Conservation (phyloP, 1,284 basidiomycete genomes). For the Cutaneotrichosporon sp. region DNA sequence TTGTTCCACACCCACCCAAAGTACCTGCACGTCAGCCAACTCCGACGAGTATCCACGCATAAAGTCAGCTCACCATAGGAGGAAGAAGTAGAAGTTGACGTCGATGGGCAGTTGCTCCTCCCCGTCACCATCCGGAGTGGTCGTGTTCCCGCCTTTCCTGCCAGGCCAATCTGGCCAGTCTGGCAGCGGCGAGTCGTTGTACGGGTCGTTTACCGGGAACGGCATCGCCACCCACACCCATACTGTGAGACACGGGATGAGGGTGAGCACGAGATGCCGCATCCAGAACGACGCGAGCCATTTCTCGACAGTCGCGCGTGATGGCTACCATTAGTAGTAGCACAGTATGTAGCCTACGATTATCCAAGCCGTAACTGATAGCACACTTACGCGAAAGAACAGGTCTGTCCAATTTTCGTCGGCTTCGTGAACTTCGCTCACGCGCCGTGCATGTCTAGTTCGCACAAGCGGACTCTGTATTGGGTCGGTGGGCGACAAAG, state of each 20-base stretch:
- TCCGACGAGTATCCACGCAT: too few relatives aligned
- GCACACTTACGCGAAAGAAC: constrained; percentile 35
- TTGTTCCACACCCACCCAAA: constrained; percentile 33
- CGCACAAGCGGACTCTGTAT: constrained; percentile 21
- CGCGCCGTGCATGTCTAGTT: constrained; percentile 13
- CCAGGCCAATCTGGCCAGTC: constrained; percentile 43
- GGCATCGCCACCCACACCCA: constrained; percentile 57
- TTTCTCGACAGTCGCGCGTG: constrained; percentile 40
- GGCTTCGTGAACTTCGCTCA: constrained; percentile 24
- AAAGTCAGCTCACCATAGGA: constrained; percentile 44
- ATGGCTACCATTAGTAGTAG: constrained; percentile 3
- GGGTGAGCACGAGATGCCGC: constrained; percentile 52
- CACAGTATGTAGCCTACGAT: not conserved
- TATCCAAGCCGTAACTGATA: too few relatives aligned
- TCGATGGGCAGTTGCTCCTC: constrained; percentile 42
- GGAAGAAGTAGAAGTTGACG: constrained; percentile 53
- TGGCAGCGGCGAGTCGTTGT: constrained; percentile 43
- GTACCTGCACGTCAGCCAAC: constrained; percentile 29
- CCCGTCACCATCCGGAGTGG: constrained; percentile 4
- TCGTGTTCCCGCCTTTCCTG: not conserved
- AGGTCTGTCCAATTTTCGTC: constrained; percentile 26
- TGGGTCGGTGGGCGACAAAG: constrained; percentile 24
- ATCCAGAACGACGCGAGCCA: constrained; percentile 53
- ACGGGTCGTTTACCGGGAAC: constrained; percentile 54
- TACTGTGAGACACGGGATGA: constrained; percentile 52